phyloP scores from a whole-genome alignment of 1,139 yeast genomes.

The Magnusiomyces tetraspermus region DNA sequence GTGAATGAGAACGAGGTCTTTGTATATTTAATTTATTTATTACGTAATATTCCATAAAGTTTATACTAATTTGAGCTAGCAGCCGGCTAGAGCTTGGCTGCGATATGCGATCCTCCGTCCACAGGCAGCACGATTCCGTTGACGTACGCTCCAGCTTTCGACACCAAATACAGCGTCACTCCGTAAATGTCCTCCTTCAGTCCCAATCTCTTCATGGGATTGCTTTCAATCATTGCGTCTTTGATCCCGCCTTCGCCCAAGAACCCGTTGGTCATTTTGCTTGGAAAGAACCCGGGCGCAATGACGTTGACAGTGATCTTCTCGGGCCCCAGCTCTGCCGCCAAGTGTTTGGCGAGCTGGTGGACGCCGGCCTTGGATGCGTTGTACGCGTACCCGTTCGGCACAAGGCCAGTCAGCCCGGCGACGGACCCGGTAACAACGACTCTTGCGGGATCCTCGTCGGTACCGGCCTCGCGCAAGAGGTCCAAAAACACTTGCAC shows the following conservation, averaged over 20 bases:
- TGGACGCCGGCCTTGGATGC: slow-evolving; percentile 75
- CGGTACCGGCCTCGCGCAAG: slow-evolving; percentile 46
- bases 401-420: slow-evolving; percentile 40
- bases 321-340: slow-evolving; percentile 55
- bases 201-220: slow-evolving; percentile 63
- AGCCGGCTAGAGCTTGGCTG: slow-evolving; percentile 17
- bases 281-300: slow-evolving; percentile 75
- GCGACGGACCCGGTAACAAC: slow-evolving; percentile 57
- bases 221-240: slow-evolving; percentile 36
- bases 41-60: background rate
- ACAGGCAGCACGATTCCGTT: slow-evolving; percentile 68
- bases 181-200: slow-evolving; percentile 51
- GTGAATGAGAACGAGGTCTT: background rate
- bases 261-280: slow-evolving; percentile 66
- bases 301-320: slow-evolving; percentile 58
- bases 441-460: slow-evolving; percentile 56
- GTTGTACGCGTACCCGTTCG: slow-evolving; percentile 60
- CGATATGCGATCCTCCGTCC: slow-evolving; percentile 51
- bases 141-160: slow-evolving; percentile 50
- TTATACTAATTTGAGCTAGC: background rate
- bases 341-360: slow-evolving; percentile 57
- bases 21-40: background rate
- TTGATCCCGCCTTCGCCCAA: slow-evolving; percentile 40
- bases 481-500: slow-evolving; percentile 55
- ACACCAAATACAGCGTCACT: slow-evolving; percentile 50